These are phyloP conservation scores for Colletotrichum nymphaeae DNA, from an alignment of 2,329 filamentous ascomycete species.

Conservation along the genomic window DNA sequence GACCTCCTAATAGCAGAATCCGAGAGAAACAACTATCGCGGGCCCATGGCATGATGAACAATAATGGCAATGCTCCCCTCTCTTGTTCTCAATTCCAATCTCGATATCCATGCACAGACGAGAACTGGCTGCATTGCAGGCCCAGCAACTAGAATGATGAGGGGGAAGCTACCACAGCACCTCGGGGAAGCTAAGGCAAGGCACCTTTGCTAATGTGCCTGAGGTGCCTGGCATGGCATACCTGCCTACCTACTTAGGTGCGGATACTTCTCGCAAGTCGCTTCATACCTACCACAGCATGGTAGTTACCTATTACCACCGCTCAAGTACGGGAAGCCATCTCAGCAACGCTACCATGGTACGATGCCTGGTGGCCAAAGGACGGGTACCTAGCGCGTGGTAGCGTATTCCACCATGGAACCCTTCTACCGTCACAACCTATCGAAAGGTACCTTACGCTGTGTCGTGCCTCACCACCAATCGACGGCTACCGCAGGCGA, in stretches of 20 bases:
- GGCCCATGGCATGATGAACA: neutral
- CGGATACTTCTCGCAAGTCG: no score
- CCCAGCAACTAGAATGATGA: neutral
- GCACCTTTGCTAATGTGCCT: slow-evolving; percentile 16
- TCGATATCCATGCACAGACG: neutral
- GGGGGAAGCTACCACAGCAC: neutral
- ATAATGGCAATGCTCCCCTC: neutral
- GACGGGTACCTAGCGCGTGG: neutral
- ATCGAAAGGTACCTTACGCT: neutral
- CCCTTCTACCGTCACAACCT: neutral
- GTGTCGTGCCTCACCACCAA: neutral
- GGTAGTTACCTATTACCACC: neutral
- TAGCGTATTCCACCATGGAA: neutral
- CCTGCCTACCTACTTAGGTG: no score
- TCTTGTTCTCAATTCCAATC: neutral
- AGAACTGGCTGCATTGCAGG: neutral
- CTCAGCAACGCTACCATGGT: neutral
- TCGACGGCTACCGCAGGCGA: neutral
- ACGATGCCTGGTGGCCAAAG: neutral
- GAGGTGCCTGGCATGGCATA: slow-evolving; percentile 3
- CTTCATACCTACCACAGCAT: no score
- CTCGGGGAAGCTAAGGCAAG: slow-evolving; percentile 13
- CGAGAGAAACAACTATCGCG: neutral
- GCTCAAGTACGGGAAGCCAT: neutral
- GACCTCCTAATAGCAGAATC: slow-evolving; percentile 9